Percentiles rank a stretch among this genome's conserved stretches.
These are phyloP conservation scores for Sugiyamaella boreocaroliniensis DNA, from an alignment of 805 yeast species.

Conservation along the genomic window DNA sequence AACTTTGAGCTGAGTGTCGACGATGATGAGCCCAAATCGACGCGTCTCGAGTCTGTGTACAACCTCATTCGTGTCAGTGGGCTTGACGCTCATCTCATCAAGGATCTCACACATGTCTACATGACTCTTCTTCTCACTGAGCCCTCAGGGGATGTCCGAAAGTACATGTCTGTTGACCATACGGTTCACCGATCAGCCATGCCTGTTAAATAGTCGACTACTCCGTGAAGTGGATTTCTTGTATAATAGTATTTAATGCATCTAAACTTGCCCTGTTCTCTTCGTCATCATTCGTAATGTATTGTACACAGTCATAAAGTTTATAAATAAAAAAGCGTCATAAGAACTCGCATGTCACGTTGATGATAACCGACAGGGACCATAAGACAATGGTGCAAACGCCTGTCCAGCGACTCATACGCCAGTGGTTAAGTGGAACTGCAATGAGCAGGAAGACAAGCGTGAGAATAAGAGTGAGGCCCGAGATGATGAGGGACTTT, in stretches of 20 bases:
- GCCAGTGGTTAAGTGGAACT: slow-evolving; percentile 40
- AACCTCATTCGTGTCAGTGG: slow-evolving; percentile 15
- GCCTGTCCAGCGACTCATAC: slow-evolving; percentile 37
- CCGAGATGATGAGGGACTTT: slow-evolving; percentile 37
- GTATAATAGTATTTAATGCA: no score
- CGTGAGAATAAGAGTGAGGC: slow-evolving; percentile 35
- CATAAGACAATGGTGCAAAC: slow-evolving; percentile 36
- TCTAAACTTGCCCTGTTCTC: no score
- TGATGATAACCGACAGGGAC: slow-evolving; percentile 35
- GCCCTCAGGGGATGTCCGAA: neutral
- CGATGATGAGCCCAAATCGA: slow-evolving; percentile 6
- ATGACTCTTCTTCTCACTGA: slow-evolving; percentile 22
- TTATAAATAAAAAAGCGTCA: neutral
- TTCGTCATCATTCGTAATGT: no score
- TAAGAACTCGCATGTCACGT: slow-evolving; percentile 18
- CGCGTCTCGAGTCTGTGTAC: slow-evolving; percentile 7
- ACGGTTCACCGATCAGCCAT: slow-evolving; percentile 3
- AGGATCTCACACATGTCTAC: slow-evolving; percentile 27
- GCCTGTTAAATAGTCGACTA: neutral
- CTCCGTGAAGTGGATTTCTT: neutral
- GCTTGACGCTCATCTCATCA: slow-evolving; percentile 19
- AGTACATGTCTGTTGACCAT: slow-evolving; percentile 11
- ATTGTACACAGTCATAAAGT: no score
- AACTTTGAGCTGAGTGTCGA: slow-evolving; percentile 23
- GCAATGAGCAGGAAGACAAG: slow-evolving; percentile 34